A percentile compares a stretch with the other conserved stretches of the same genome.
phyloP scores from a whole-genome alignment of 2,329 filamentous ascomycete genomes.

The Aaosphaeria pasadenensis region DNA sequence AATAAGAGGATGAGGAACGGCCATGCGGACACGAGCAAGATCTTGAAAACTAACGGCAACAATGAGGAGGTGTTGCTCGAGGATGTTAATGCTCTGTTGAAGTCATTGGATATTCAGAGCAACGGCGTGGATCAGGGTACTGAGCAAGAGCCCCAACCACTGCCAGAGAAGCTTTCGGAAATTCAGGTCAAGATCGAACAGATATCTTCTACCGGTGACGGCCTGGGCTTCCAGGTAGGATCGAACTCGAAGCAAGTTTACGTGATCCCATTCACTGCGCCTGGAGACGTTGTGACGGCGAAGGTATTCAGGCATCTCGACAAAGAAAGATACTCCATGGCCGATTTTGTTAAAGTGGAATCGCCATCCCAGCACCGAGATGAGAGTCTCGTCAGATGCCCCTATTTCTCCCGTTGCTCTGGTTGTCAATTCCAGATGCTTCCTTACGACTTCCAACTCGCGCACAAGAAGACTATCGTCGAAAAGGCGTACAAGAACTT shows the following conservation, averaged over 20 bases:
- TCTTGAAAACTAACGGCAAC: conserved; percentile 41
- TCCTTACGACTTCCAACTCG: conserved; percentile 79
- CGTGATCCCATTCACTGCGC: conserved; percentile 82
- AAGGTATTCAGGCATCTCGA: conserved; percentile 73
- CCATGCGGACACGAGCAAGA: conserved; percentile 31
- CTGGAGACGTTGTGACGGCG: conserved; percentile 76
- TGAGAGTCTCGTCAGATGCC: conserved; percentile 72
- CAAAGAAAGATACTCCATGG: conserved; percentile 66
- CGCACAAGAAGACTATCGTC: conserved; percentile 79
- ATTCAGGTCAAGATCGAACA: conserved; percentile 78
- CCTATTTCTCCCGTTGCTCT: conserved; percentile 83
- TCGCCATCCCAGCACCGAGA: conserved; percentile 73
- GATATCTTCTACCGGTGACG: conserved; percentile 89
- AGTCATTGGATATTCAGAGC: conserved; percentile 23
- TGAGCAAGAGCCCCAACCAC: conserved; percentile 10
- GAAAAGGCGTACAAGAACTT: conserved; percentile 93
- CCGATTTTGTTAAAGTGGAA: conserved; percentile 78
- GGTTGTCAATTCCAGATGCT: conserved; percentile 99
- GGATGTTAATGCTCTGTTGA: conserved; percentile 44
- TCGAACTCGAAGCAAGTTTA: conserved; percentile 67
- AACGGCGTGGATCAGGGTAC: conserved; percentile 7
- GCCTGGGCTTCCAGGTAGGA: conserved; percentile 69
- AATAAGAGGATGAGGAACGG: conserved; percentile 49
- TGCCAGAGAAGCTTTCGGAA: conserved; percentile 69
- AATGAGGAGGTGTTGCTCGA: conserved; percentile 49